Evolutionary conservation across 1,284 basidiomycete species (phyloP).

Genomic region (Sutorius eximius): DNA sequence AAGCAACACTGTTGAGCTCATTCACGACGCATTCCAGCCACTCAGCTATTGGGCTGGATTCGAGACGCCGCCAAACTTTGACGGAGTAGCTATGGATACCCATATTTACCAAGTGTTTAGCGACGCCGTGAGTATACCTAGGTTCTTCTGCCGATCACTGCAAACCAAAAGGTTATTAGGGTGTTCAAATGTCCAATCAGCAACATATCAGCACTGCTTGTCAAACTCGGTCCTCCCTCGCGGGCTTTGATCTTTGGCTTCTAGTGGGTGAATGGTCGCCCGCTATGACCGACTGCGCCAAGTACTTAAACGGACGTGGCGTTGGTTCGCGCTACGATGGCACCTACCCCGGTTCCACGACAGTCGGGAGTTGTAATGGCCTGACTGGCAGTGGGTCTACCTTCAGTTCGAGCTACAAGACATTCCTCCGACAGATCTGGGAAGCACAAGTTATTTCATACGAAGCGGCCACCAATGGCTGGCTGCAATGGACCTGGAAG

Average conservation of each 20-base stretch:
- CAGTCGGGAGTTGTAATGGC: conserved; percentile 71
- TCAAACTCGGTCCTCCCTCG: conserved; percentile 44
- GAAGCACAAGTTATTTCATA: conserved; percentile 78
- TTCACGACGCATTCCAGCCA: conserved; percentile 87
- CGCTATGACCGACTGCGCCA: conserved; percentile 84
- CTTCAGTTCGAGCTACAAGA: conserved; percentile 82
- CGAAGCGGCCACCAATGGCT: conserved; percentile 59
- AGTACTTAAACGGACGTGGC: conserved; percentile 70
- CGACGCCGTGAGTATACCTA: conserved; percentile 43
- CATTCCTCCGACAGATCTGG: conserved; percentile 79
- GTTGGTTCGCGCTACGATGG: conserved; percentile 83
- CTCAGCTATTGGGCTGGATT: conserved; percentile 75
- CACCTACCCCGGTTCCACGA: conserved; percentile 60
- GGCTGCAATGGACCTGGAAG: conserved; percentile 77
- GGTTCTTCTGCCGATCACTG: not conserved
- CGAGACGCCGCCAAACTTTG: conserved; percentile 55
- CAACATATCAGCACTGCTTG: conserved; percentile 74
- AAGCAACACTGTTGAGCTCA: conserved; percentile 65
- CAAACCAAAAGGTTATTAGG: conserved; percentile 36
- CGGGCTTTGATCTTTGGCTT: conserved; percentile 64
- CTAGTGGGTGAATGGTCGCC: conserved; percentile 87
- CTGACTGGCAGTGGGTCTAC: conserved; percentile 69
- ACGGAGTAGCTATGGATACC: conserved; percentile 80
- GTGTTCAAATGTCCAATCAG: conserved; percentile 49
- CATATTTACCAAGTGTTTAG: conserved; percentile 84